Conservation (phyloP, 768 basidiomycete species). For the Leccinellum albellum region DNA sequence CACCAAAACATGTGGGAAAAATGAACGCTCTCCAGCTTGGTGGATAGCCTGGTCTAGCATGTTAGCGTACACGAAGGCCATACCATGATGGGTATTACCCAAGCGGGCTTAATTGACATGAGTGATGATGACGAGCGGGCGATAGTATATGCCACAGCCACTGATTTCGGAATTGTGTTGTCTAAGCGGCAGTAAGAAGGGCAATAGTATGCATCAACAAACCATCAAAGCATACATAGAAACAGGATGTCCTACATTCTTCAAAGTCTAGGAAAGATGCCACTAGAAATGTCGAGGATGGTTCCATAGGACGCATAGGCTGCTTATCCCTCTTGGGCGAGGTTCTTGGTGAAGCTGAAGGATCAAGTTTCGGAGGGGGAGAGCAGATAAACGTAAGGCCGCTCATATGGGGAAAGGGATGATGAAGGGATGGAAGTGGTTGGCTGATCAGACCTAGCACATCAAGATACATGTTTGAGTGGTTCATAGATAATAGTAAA, state of each 20-base stretch:
- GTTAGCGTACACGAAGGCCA: conserved; percentile 4
- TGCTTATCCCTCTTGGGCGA: conserved; percentile 29
- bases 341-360: conserved; percentile 22
- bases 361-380: conserved; percentile 30
- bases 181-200: conserved; percentile 39
- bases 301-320: conserved; percentile 20
- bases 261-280: conserved; percentile 56
- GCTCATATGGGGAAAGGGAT: conserved; percentile 35
- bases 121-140: conserved; percentile 31
- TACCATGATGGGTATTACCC: conserved; percentile 34
- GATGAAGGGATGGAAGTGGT: conserved; percentile 45
- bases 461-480: conserved; percentile 3
- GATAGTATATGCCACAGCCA: conserved; percentile 30
- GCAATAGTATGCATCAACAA: conserved; percentile 19
- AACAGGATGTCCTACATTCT: conserved; percentile 45
- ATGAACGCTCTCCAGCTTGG: conserved; percentile 36
- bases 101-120: conserved; percentile 25
- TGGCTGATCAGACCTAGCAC: conserved; percentile 39
- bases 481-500: neutral
- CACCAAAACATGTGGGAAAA: conserved; percentile 43
- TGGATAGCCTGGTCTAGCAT: conserved; percentile 13
- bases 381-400: conserved; percentile 46
- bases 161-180: conserved; percentile 35
- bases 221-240: neutral
- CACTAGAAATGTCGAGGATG: conserved; percentile 43